phyloP scores from a whole-genome alignment of 2,329 filamentous ascomycete species.

The Stemphylium lycopersici region DNA sequence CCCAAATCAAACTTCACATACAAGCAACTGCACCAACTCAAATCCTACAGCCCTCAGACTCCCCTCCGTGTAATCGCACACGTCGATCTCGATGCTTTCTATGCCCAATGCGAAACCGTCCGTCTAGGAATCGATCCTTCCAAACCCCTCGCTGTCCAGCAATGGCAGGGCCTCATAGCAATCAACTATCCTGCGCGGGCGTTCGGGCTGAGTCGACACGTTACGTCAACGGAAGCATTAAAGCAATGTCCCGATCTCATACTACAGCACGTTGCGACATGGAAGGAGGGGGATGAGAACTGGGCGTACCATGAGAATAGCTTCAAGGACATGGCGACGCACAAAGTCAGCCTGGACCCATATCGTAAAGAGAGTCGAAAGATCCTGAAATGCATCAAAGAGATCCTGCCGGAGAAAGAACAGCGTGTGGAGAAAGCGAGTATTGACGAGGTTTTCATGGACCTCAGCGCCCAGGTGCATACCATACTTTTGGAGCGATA shows the following conservation, averaged over 20 bases:
- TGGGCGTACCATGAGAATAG: slow-evolving; percentile 92
- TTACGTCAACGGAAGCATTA: slow-evolving; percentile 79
- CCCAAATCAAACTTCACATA: slow-evolving; percentile 79
- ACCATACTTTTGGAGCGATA: slow-evolving; percentile 75
- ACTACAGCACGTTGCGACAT: slow-evolving; percentile 92
- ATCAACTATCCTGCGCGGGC: slow-evolving; percentile 91
- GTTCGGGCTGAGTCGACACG: slow-evolving; percentile 79
- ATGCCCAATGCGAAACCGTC: slow-evolving; percentile 91
- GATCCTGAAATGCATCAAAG: slow-evolving; percentile 81
- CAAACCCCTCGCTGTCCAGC: slow-evolving; percentile 87
- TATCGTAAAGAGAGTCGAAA: slow-evolving; percentile 84
- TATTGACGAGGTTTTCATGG: slow-evolving; percentile 94
- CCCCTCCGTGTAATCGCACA: slow-evolving; percentile 89
- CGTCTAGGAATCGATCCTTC: slow-evolving; percentile 76
- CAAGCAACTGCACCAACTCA: slow-evolving; percentile 78
- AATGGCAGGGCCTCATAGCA: slow-evolving; percentile 94
- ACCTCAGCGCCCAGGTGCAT: slow-evolving; percentile 85
- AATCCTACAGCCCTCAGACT: slow-evolving; percentile 70
- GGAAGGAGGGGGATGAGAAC: slow-evolving; percentile 86
- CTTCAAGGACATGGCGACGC: slow-evolving; percentile 76
- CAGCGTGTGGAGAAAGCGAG: slow-evolving; percentile 90
- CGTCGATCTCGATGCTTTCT: slow-evolving; percentile 96
- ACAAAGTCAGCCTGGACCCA: slow-evolving; percentile 94
- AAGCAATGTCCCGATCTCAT: slow-evolving; percentile 85
- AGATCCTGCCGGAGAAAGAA: slow-evolving; percentile 66